A percentile compares a stretch with the other conserved stretches of the same genome.
phyloP scores from a whole-genome alignment of 1,284 basidiomycete genomes.

The Cystobasidiaceae sp. region DNA sequence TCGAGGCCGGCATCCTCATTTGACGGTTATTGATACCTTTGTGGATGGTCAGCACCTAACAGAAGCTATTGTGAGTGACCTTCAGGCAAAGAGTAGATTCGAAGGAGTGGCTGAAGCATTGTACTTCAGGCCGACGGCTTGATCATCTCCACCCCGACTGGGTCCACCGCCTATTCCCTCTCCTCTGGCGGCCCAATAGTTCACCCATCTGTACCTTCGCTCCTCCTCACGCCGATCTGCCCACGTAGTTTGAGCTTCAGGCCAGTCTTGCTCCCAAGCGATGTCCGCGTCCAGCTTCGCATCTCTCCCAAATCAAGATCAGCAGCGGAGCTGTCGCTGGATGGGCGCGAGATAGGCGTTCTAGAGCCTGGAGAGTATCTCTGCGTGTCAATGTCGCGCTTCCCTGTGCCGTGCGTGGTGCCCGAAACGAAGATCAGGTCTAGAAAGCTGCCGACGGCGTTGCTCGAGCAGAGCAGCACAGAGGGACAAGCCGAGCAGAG shows the following conservation, averaged over 20 bases:
- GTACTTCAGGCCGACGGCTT: slow-evolving; percentile 75
- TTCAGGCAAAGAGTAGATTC: neutral
- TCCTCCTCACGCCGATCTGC: slow-evolving; percentile 90
- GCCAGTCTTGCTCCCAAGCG: slow-evolving; percentile 78
- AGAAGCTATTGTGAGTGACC: slow-evolving; percentile 74
- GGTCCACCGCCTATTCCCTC: slow-evolving; percentile 93
- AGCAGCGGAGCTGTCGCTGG: slow-evolving; percentile 83
- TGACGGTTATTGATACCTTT: slow-evolving; percentile 89
- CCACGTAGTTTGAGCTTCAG: slow-evolving; percentile 88
- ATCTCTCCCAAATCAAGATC: slow-evolving; percentile 79
- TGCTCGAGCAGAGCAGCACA: too few relatives aligned
- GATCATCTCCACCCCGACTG: slow-evolving; percentile 91
- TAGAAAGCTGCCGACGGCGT: slow-evolving; percentile 8
- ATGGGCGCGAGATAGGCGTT: slow-evolving; percentile 75
- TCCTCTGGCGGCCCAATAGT: slow-evolving; percentile 95
- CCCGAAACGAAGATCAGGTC: slow-evolving; percentile 1
- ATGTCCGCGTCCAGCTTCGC: slow-evolving; percentile 72
- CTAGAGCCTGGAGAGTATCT: slow-evolving; percentile 79
- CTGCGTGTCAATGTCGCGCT: slow-evolving; percentile 77
- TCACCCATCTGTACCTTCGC: slow-evolving; percentile 81
- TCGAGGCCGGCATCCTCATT: slow-evolving; percentile 81
- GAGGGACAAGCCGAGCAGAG: too few relatives aligned
- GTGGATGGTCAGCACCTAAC: slow-evolving; percentile 95
- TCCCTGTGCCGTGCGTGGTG: slow-evolving; percentile 84
- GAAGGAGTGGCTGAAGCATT: neutral